Conservation (phyloP, 768 basidiomycete genomes). For the Rhizopogon vulgaris region DNA sequence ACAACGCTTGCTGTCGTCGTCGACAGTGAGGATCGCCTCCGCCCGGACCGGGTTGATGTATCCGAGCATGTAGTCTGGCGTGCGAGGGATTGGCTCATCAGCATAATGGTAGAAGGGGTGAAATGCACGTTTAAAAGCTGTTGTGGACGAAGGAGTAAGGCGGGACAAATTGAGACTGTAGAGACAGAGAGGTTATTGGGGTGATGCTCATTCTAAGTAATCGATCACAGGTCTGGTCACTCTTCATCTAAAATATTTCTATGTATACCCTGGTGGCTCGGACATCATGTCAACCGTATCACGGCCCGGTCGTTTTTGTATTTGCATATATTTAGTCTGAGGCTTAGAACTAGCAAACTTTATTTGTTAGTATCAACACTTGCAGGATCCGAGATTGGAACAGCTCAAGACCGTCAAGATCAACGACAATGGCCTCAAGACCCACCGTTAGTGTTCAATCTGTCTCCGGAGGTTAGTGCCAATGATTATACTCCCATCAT, state of each 20-base stretch:
- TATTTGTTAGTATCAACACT: slow-evolving; percentile 9
- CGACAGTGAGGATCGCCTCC: slow-evolving; percentile 60
- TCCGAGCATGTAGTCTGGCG: slow-evolving; percentile 28
- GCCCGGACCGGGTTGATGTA: slow-evolving; percentile 53
- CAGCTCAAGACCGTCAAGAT: slow-evolving; percentile 36
- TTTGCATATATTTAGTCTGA: slow-evolving; percentile 14
- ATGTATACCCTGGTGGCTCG: too few species aligned
- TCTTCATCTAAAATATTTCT: neutral
- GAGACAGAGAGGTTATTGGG: slow-evolving; percentile 11
- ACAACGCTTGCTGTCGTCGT: slow-evolving; percentile 57
- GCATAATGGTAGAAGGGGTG: slow-evolving; percentile 9
- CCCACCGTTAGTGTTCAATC: slow-evolving; percentile 86
- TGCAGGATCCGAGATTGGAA: neutral
- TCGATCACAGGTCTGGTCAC: too few species aligned
- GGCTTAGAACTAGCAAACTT: slow-evolving; percentile 27
- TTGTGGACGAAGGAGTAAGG: slow-evolving; percentile 5
- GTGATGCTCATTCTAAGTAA: slow-evolving; percentile 3
- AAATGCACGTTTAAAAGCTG: slow-evolving; percentile 2
- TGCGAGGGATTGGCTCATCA: slow-evolving; percentile 25
- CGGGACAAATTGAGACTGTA: neutral
- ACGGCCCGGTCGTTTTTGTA: neutral
- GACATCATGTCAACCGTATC: too few species aligned
- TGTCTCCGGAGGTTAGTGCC: slow-evolving; percentile 58
- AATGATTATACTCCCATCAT: neutral
- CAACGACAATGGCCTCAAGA: slow-evolving; percentile 77